Percentiles rank a stretch among this genome's conserved stretches.
Conservation (phyloP, 2,329 filamentous ascomycete genomes). For the Sphaerulina musiva region DNA sequence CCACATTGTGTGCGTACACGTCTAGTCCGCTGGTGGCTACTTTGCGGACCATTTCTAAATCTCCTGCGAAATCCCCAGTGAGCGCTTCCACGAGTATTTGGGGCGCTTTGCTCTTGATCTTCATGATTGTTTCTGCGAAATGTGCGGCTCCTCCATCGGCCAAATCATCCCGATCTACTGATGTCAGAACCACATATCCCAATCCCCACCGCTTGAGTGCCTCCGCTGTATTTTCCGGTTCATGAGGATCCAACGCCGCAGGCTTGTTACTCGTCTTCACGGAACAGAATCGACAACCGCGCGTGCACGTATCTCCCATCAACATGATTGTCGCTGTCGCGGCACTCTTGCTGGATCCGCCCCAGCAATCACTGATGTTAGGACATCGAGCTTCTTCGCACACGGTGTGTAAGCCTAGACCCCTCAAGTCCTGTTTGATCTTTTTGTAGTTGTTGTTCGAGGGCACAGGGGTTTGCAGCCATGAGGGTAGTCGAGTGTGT, state of each 20-base stretch:
- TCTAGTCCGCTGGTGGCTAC: conserved; percentile 86
- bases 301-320: conserved; percentile 96
- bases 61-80: conserved; percentile 80
- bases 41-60: conserved; percentile 76
- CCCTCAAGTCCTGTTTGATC: conserved; percentile 88
- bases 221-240: conserved; percentile 94
- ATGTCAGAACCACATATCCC: conserved; percentile 91
- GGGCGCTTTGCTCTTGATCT: conserved; percentile 71
- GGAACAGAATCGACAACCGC: conserved; percentile 92
- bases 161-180: conserved; percentile 88
- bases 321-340: conserved; percentile 98
- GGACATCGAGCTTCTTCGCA: conserved; percentile 97
- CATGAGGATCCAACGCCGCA: conserved; percentile 83
- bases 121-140: conserved; percentile 87
- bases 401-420: conserved; percentile 85
- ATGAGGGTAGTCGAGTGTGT: conserved; percentile 73
- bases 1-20: conserved; percentile 94
- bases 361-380: conserved; percentile 98
- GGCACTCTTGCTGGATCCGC: conserved; percentile 76
- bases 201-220: conserved; percentile 87
- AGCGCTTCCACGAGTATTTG: conserved; percentile 73
- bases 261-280: conserved; percentile 78
- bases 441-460: conserved; percentile 81
- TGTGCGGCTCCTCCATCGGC: conserved; percentile 81
- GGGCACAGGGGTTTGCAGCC: conserved; percentile 95